Percentiles rank a stretch among this genome's conserved stretches.
Evolutionary conservation across 345 rosid genomes (phyloP).

Genomic region (Eucalyptus brandiana): DNA sequence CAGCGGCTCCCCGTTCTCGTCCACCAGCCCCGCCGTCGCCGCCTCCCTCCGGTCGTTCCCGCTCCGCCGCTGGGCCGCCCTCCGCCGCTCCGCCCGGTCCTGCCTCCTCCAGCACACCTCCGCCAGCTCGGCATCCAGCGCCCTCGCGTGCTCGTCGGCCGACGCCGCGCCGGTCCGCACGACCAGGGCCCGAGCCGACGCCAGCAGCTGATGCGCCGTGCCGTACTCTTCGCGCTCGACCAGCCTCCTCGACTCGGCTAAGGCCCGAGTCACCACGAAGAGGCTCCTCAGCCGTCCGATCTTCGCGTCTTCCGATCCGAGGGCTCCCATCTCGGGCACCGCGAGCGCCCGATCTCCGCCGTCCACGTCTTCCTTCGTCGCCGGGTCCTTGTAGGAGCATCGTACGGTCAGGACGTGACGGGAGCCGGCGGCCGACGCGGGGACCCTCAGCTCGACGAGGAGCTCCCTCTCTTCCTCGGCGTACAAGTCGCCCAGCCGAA

Average conservation of each 20-base stretch:
- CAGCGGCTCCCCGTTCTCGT: constrained; percentile 74
- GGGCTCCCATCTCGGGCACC: constrained; percentile 25
- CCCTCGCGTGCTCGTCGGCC: constrained; percentile 23
- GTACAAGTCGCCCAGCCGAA: constrained; percentile 64
- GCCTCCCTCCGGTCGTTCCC: not conserved
- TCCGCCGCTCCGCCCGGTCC: constrained; percentile 4
- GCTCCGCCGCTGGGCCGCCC: not conserved
- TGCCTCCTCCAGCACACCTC: constrained; percentile 55
- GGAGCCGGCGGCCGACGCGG: constrained; percentile 11
- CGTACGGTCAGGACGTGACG: constrained; percentile 40
- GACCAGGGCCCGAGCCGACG: constrained; percentile 62
- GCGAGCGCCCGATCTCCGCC: constrained; percentile 31
- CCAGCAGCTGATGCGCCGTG: constrained; percentile 56
- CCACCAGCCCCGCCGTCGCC: constrained; percentile 12
- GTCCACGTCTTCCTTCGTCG: constrained; percentile 37
- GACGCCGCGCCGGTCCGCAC: constrained; percentile 18
- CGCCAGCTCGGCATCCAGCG: constrained; percentile 52
- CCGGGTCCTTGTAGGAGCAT: constrained; percentile 56
- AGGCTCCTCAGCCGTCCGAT: constrained; percentile 45
- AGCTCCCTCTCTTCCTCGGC: constrained; percentile 76
- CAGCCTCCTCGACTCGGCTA: constrained; percentile 69
- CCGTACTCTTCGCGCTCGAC: constrained; percentile 41
- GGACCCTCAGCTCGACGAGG: constrained; percentile 56
- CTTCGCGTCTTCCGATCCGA: constrained; percentile 28
- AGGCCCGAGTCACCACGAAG: constrained; percentile 54